Conservation (phyloP, 192 early-diverging fungal species). For the Paraglomus brasilianum region DNA sequence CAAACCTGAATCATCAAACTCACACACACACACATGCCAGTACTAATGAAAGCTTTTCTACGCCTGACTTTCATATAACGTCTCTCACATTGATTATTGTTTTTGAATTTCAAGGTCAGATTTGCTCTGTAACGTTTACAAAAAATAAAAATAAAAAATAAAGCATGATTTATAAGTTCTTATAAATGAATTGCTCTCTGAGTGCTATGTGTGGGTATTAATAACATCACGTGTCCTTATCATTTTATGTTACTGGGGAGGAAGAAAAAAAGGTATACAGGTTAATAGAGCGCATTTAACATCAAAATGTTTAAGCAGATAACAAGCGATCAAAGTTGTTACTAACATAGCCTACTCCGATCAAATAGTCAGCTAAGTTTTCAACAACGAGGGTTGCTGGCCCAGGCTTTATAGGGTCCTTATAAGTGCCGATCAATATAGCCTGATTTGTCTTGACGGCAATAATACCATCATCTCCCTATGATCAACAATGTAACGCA, state of each 20-base stretch:
- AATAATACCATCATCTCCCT: constrained; percentile 70
- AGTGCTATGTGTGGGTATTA: not conserved
- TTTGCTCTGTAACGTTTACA: not conserved
- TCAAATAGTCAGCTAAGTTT: constrained; percentile 76
- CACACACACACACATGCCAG: not conserved
- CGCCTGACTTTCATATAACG: not conserved
- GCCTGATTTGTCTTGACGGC: constrained; percentile 78
- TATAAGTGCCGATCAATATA: constrained; percentile 71
- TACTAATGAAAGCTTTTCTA: not conserved
- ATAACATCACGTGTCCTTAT: not conserved
- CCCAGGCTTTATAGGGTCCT: constrained; percentile 63
- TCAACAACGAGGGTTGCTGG: constrained; percentile 74
- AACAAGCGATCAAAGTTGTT: not conserved
- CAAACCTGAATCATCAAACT: not conserved
- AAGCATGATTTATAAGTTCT: not conserved
- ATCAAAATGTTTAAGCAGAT: not conserved
- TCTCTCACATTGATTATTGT: constrained; percentile 7
- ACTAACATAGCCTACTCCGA: constrained; percentile 59
- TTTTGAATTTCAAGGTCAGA: not conserved
- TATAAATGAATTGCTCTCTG: not conserved
- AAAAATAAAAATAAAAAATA: not conserved
- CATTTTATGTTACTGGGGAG: not conserved
- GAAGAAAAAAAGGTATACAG: not conserved
- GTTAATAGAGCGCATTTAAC: constrained; percentile 1
- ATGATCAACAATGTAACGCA: constrained; percentile 6